A percentile compares a stretch with the other conserved stretches of the same genome.
Evolutionary conservation across 148 eudicot species (phyloP).

Genomic region (Rhododendron mucronatum): DNA sequence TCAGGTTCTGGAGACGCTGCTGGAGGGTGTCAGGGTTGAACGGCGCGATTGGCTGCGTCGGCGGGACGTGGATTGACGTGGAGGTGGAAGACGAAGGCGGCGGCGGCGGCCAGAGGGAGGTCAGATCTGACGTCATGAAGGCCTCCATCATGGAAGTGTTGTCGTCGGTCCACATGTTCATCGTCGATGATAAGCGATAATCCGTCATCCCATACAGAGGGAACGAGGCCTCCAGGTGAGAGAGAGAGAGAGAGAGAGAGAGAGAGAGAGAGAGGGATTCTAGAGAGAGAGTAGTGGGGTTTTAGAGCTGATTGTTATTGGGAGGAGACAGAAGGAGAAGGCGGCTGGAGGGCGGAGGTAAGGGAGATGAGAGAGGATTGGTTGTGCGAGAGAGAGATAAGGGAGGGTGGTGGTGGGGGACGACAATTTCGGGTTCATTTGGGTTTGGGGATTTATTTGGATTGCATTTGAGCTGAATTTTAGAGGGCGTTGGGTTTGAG

Average conservation of each 20-base stretch:
- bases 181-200: slow-evolving; percentile 26
- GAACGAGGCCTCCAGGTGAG: not conserved
- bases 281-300: not conserved
- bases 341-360: not conserved
- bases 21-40: slow-evolving; percentile 67
- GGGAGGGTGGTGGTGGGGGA: not conserved
- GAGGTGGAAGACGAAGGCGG: slow-evolving; percentile 20
- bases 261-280: not conserved
- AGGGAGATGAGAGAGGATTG: not conserved
- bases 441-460: slow-evolving; percentile 14
- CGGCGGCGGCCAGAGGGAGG: slow-evolving; percentile 37
- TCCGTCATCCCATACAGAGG: slow-evolving; percentile 30
- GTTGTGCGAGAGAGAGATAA: not conserved
- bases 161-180: slow-evolving; percentile 40
- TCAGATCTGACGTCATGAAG: slow-evolving; percentile 37
- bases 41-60: not conserved
- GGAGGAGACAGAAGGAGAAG: not conserved
- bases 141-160: slow-evolving; percentile 38
- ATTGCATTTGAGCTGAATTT: slow-evolving; percentile 6
- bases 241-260: not conserved
- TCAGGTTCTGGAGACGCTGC: slow-evolving; percentile 59
- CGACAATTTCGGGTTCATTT: not conserved
- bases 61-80: not conserved
- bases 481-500: not conserved
- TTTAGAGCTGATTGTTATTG: not conserved